Conservation (phyloP, 1,284 basidiomycete genomes). For the Inonotus hispidus region DNA sequence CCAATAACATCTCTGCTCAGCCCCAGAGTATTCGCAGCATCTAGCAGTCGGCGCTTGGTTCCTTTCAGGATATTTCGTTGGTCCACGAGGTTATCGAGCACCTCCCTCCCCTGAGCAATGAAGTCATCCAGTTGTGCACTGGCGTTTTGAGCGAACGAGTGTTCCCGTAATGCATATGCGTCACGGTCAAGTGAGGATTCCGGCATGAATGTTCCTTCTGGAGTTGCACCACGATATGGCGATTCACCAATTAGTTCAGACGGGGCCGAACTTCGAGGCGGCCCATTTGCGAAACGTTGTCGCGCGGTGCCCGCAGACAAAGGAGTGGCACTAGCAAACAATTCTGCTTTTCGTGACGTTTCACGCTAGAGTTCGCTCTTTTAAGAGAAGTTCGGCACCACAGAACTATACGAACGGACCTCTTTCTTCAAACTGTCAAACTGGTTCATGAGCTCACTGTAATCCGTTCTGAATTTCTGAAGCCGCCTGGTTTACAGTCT, state of each 20-base stretch:
- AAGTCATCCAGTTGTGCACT: constrained; percentile 82
- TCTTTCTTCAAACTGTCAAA: constrained; percentile 63
- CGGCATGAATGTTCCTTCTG: constrained; percentile 34
- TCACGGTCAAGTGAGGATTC: constrained; percentile 54
- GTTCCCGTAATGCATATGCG: constrained; percentile 77
- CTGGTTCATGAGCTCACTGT: constrained; percentile 61
- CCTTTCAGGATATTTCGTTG: constrained; percentile 91
- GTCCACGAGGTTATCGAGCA: constrained; percentile 85
- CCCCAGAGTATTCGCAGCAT: constrained; percentile 89
- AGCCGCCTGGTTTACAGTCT: constrained; percentile 53
- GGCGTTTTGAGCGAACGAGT: constrained; percentile 80
- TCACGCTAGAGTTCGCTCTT: constrained; percentile 39
- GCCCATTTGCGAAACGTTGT: constrained; percentile 13
- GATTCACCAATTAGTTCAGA: constrained; percentile 50
- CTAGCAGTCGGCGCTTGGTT: constrained; percentile 75
- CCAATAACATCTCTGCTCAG: constrained; percentile 89
- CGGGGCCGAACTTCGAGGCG: constrained; percentile 65
- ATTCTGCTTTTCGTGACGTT: constrained; percentile 52
- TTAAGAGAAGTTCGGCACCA: background rate
- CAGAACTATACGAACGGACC: constrained; percentile 28
- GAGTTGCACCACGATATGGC: constrained; percentile 60
- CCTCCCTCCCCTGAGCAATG: constrained; percentile 84
- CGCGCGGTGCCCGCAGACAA: constrained; percentile 11
- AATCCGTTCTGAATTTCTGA: constrained; percentile 76
- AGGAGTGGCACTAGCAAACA: constrained; percentile 31